A percentile compares a stretch with the other conserved stretches of the same genome.
Conservation (phyloP, 345 rosid species). For the Acer negundo region DNA sequence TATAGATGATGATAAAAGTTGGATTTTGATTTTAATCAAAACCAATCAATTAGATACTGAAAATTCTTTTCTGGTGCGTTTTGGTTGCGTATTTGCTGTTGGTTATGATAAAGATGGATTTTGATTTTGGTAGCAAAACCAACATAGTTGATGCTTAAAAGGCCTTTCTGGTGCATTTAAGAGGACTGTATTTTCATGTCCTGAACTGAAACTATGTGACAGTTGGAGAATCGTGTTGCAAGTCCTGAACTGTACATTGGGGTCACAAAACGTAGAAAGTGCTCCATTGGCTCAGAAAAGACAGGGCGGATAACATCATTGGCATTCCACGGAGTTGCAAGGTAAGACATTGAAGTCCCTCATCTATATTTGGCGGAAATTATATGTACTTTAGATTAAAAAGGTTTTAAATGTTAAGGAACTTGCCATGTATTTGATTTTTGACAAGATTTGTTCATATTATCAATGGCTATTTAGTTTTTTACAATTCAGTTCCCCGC, state of each 20-base stretch:
- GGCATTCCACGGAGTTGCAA: constrained; percentile 54
- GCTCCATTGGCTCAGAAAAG: constrained; percentile 55
- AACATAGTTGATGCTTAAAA: neutral
- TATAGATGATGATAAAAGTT: neutral
- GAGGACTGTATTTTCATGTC: neutral
- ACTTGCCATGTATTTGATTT: neutral
- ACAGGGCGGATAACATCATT: constrained; percentile 46
- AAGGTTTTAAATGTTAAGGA: neutral
- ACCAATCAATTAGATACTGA: neutral
- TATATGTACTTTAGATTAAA: neutral
- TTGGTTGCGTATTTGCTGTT: neutral
- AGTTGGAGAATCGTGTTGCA: constrained; percentile 48
- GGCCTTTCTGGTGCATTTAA: neutral
- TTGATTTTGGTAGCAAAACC: neutral
- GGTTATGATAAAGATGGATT: constrained; percentile 1
- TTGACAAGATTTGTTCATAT: neutral
- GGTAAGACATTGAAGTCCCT: constrained; percentile 44
- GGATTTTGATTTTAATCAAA: neutral
- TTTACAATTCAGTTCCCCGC: too few relatives aligned
- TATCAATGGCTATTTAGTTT: neutral
- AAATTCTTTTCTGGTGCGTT: neutral
- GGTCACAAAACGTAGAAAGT: constrained; percentile 58
- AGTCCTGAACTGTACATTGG: constrained; percentile 54
- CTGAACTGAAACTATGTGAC: constrained; percentile 25
- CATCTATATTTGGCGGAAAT: constrained; percentile 14